These are phyloP conservation scores for Starmerella cellae DNA, from an alignment of 805 yeast genomes.

Conservation along the genomic window DNA sequence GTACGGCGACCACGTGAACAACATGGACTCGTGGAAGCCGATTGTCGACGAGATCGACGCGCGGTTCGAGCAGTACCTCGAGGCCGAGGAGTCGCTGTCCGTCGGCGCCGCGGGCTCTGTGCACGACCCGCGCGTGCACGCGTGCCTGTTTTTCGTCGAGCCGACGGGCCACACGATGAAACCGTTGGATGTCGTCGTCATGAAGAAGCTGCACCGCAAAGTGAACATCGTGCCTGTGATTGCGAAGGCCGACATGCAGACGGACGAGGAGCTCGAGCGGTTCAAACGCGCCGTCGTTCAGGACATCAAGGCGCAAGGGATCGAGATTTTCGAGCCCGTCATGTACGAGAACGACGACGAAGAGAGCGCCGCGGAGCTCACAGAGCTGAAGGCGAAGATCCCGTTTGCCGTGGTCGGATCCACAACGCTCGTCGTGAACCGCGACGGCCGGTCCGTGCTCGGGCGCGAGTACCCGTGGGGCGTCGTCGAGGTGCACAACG, in stretches of 20 bases:
- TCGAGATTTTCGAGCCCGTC: constrained; percentile 65
- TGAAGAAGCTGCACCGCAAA: constrained; percentile 76
- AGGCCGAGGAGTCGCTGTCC: constrained; percentile 71
- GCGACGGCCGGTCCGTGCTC: constrained; percentile 70
- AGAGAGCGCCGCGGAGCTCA: constrained; percentile 55
- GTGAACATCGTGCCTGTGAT: constrained; percentile 90
- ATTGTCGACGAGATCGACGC: constrained; percentile 76
- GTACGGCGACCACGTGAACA: constrained; percentile 81
- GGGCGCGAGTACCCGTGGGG: constrained; percentile 98
- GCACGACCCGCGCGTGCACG: constrained; percentile 80
- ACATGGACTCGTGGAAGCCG: constrained; percentile 72
- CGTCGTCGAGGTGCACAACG: constrained; percentile 85
- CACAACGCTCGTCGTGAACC: constrained; percentile 47
- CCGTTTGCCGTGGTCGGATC: constrained; percentile 97
- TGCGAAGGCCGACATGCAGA: constrained; percentile 86
- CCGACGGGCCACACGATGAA: constrained; percentile 92
- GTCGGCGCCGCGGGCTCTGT: constrained; percentile 39
- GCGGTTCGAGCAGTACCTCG: constrained; percentile 79
- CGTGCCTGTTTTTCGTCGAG: constrained; percentile 83
- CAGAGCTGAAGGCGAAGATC: constrained; percentile 51
- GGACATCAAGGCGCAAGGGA: constrained; percentile 63
- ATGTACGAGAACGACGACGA: constrained; percentile 72
- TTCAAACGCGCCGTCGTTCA: constrained; percentile 68
- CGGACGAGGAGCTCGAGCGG: constrained; percentile 65
- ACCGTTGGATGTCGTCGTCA: constrained; percentile 76